These are phyloP conservation scores for Thermochaetoides thermophila DNA, from an alignment of 495 filamentous ascomycete genomes.

Conservation along the genomic window DNA sequence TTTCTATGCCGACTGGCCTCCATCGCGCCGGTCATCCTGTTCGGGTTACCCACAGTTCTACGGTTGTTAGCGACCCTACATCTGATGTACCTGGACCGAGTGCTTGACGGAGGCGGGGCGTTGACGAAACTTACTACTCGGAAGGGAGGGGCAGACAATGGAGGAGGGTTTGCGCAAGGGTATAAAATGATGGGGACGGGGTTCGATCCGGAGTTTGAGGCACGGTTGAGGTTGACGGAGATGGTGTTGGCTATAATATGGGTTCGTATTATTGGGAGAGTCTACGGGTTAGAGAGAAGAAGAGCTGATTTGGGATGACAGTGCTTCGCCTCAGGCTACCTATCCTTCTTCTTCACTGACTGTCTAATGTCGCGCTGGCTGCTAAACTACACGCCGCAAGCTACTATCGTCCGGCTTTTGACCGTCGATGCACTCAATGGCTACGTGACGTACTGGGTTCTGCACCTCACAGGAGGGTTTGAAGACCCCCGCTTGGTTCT, in stretches of 20 bases:
- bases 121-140: no score
- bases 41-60: slow-evolving; percentile 30
- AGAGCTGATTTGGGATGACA: slow-evolving; percentile 13
- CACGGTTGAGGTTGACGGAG: slow-evolving; percentile 50
- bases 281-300: neutral
- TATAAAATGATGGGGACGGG: no score
- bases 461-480: slow-evolving; percentile 59
- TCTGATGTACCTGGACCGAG: slow-evolving; percentile 16
- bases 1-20: slow-evolving; percentile 31
- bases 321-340: slow-evolving; percentile 71
- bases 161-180: no score
- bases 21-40: slow-evolving; percentile 27
- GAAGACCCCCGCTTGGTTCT: slow-evolving; percentile 66
- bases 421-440: slow-evolving; percentile 67
- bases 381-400: slow-evolving; percentile 73
- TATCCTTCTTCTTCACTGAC: slow-evolving; percentile 83
- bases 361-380: slow-evolving; percentile 90
- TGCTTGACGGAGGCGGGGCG: slow-evolving; percentile 10
- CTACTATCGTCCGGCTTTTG: slow-evolving; percentile 69
- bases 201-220: slow-evolving; percentile 14
- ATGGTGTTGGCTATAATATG: slow-evolving; percentile 69
- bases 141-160: no score
- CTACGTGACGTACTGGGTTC: slow-evolving; percentile 66
- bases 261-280: slow-evolving; percentile 40
- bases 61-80: slow-evolving; percentile 28